phyloP scores from a whole-genome alignment of 768 basidiomycete genomes.

The Russula earlei region DNA sequence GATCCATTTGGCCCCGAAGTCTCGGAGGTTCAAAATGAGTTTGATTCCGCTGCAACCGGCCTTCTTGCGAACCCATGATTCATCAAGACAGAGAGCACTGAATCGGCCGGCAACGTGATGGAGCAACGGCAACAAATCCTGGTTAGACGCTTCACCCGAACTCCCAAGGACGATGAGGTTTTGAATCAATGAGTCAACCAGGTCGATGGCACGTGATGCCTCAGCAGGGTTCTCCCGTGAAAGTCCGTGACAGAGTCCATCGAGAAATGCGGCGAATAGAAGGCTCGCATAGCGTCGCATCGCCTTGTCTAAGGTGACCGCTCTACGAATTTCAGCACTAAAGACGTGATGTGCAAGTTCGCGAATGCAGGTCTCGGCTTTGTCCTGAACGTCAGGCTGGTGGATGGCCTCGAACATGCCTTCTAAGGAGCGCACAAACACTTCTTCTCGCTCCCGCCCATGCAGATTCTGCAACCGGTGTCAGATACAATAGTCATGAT shows the following conservation, averaged over 20 bases:
- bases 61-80: constrained; percentile 81
- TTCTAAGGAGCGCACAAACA: constrained; percentile 61
- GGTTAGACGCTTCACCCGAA: constrained; percentile 36
- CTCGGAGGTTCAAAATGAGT: constrained; percentile 63
- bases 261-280: constrained; percentile 64
- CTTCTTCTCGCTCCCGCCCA: constrained; percentile 63
- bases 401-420: constrained; percentile 73
- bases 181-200: constrained; percentile 54
- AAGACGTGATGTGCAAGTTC: constrained; percentile 67
- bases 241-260: constrained; percentile 68
- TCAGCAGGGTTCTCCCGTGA: constrained; percentile 57
- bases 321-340: constrained; percentile 58
- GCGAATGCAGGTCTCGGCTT: constrained; percentile 61
- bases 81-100: constrained; percentile 80
- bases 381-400: constrained; percentile 54
- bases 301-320: constrained; percentile 43
- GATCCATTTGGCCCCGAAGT: constrained; percentile 70
- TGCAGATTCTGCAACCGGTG: constrained; percentile 45
- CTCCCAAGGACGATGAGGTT: constrained; percentile 53
- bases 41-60: constrained; percentile 84
- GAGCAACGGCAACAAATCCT: constrained; percentile 57
- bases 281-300: constrained; percentile 46
- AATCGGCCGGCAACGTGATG: constrained; percentile 80
- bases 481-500: neutral
- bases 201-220: constrained; percentile 44